Evolutionary conservation across 768 basidiomycete genomes (phyloP).

Genomic region (Boletus pseudopeckii): DNA sequence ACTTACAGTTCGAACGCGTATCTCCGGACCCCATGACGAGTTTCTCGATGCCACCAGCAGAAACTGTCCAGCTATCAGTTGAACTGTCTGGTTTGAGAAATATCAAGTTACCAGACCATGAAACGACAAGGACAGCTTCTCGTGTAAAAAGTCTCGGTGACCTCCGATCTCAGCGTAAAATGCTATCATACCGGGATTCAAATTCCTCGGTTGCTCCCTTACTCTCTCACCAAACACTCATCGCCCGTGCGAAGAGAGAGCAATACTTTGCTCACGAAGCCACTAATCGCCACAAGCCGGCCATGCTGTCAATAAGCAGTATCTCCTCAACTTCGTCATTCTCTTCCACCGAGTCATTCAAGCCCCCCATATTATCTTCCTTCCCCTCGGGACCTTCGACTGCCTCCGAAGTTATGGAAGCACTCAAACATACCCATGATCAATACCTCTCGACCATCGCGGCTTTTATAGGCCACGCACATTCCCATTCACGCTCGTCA

Average conservation of each 20-base stretch:
- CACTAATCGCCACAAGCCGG: conserved; percentile 41
- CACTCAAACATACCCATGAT: conserved; percentile 82
- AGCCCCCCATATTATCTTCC: conserved; percentile 41
- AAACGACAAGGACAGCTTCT: conserved; percentile 29
- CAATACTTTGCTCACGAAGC: conserved; percentile 38
- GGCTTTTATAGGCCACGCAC: conserved; percentile 96
- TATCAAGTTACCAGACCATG: conserved; percentile 22
- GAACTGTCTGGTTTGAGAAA: conserved; percentile 33
- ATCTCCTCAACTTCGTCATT: conserved; percentile 67
- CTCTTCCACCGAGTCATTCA: conserved; percentile 57
- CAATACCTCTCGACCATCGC: conserved; percentile 91
- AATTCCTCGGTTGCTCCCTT: conserved; percentile 35
- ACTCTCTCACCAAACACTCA: conserved; percentile 31
- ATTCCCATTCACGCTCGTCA: conserved; percentile 84
- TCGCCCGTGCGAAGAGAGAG: conserved; percentile 35
- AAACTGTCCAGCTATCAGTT: conserved; percentile 4
- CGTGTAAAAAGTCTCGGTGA: conserved; percentile 56
- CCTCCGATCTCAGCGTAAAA: conserved; percentile 36
- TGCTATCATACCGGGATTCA: conserved; percentile 35
- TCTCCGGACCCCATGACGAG: conserved; percentile 16
- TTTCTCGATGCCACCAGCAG: conserved; percentile 12
- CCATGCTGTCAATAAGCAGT: conserved; percentile 60
- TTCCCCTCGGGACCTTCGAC: conserved; percentile 76
- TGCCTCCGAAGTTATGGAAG: conserved; percentile 65
- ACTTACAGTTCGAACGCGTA: conserved; percentile 10